These are phyloP conservation scores for Uronychia binucleata DNA, from an alignment of 73 alveolate genomes.

Conservation along the genomic window DNA sequence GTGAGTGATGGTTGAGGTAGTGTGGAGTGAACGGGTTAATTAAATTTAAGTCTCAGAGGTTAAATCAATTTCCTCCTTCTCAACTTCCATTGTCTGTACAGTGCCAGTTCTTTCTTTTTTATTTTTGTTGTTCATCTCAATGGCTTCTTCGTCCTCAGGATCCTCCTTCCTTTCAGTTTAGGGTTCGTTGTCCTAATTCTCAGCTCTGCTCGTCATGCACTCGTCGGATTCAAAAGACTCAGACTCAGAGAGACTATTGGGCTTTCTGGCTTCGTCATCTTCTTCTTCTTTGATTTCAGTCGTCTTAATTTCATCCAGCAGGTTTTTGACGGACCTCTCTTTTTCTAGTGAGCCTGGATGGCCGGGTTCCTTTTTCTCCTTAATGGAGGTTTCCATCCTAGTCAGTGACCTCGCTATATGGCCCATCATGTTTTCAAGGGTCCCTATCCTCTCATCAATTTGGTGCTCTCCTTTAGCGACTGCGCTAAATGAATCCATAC, in stretches of 20 bases:
- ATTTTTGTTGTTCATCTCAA: neutral
- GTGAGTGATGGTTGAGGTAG: too few relatives aligned
- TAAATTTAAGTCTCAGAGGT: too few relatives aligned
- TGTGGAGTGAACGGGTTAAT: too few relatives aligned
- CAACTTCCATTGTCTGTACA: too few relatives aligned
- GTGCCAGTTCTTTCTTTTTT: too few relatives aligned
- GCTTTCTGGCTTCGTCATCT: neutral
- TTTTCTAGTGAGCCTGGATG: neutral
- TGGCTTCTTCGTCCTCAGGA: neutral
- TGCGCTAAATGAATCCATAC: neutral
- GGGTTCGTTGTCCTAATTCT: neutral
- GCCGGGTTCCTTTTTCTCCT: neutral
- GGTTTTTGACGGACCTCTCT: neutral
- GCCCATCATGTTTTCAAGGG: constrained; percentile 4
- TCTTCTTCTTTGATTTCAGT: neutral
- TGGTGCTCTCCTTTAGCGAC: neutral
- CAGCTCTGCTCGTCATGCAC: neutral
- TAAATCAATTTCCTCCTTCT: too few relatives aligned
- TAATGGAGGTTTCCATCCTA: neutral
- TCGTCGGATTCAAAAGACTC: neutral
- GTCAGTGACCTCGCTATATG: neutral
- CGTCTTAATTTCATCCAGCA: neutral
- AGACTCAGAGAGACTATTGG: neutral
- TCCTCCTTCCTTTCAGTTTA: neutral
- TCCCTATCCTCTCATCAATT: neutral